A percentile compares a stretch with the other conserved stretches of the same genome.
These are phyloP conservation scores for Ogataea saltuana DNA, from an alignment of 805 yeast genomes.

Conservation along the genomic window DNA sequence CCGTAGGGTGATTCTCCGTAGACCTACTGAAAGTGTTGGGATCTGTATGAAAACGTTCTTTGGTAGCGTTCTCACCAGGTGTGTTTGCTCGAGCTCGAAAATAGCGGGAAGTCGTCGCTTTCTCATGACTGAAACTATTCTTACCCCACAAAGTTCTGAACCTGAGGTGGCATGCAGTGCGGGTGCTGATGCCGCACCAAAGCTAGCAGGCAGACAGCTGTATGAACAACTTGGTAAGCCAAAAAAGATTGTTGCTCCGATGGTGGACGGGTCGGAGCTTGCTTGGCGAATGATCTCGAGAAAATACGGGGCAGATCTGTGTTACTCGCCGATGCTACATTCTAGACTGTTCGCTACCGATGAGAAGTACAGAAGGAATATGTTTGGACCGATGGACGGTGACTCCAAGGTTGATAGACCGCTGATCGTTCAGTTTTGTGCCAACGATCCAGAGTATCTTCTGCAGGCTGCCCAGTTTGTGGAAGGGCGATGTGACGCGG, in stretches of 20 bases:
- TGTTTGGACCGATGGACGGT: constrained; percentile 78
- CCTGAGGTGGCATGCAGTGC: no score
- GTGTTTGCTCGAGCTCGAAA: no score
- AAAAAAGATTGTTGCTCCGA: constrained; percentile 88
- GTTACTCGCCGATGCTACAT: constrained; percentile 97
- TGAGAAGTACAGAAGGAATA: constrained; percentile 74
- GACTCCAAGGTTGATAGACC: constrained; percentile 72
- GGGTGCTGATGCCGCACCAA: constrained; percentile 19
- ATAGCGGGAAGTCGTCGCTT: no score
- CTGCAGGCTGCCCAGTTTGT: constrained; percentile 80
- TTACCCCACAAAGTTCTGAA: no score
- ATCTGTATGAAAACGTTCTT: no score
- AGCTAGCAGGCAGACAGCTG: constrained; percentile 63
- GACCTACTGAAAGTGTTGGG: no score
- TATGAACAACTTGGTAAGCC: constrained; percentile 74
- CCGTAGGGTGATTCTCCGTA: no score
- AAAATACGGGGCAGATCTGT: constrained; percentile 85
- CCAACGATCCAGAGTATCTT: constrained; percentile 87
- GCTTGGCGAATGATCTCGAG: constrained; percentile 93
- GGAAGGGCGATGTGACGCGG: constrained; percentile 88
- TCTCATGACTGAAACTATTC: neutral
- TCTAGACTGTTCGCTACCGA: constrained; percentile 86
- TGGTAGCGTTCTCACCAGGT: no score
- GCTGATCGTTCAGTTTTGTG: constrained; percentile 91
- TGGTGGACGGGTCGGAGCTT: constrained; percentile 96